Percentiles rank a stretch among this genome's conserved stretches.
These are phyloP conservation scores for Raphanus sativus DNA, from an alignment of 345 rosid species.

Conservation along the genomic window DNA sequence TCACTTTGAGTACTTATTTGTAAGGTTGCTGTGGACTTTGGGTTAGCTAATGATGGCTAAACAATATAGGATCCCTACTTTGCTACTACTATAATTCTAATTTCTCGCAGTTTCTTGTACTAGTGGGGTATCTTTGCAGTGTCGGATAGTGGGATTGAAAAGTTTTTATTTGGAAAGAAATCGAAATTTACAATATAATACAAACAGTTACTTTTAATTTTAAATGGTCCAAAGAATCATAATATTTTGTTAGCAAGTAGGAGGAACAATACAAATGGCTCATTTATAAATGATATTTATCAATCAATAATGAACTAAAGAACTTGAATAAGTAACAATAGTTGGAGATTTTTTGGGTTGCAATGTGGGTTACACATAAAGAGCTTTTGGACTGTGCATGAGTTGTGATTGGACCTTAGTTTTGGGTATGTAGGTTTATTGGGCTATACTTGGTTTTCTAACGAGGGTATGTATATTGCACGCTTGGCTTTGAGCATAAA, in stretches of 20 bases:
- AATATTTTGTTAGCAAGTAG: not conserved
- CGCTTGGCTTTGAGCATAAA: conserved; percentile 16
- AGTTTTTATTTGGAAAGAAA: conserved; percentile 37
- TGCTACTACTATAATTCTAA: conserved; percentile 10
- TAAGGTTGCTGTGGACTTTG: conserved; percentile 30
- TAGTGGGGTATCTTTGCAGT: conserved; percentile 43
- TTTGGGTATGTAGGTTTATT: conserved; percentile 5
- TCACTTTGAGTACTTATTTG: conserved; percentile 28
- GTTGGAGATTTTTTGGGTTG: not conserved
- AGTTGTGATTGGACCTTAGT: not conserved
- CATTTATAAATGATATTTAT: not conserved
- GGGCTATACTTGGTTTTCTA: not conserved
- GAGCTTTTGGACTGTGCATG: not conserved
- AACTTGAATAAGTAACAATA: not conserved
- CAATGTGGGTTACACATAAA: not conserved
- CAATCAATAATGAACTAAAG: not conserved
- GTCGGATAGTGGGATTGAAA: conserved; percentile 39
- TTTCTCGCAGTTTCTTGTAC: conserved; percentile 14
- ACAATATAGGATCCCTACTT: conserved; percentile 38
- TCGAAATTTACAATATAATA: conserved; percentile 9
- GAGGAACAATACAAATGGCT: not conserved
- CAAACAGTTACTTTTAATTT: conserved; percentile 1
- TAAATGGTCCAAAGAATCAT: not conserved
- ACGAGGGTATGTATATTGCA: not conserved
- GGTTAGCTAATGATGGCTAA: conserved; percentile 37